Evolutionary conservation across 495 filamentous ascomycete species (phyloP).

Genomic region (Trypethelium eluteriae): DNA sequence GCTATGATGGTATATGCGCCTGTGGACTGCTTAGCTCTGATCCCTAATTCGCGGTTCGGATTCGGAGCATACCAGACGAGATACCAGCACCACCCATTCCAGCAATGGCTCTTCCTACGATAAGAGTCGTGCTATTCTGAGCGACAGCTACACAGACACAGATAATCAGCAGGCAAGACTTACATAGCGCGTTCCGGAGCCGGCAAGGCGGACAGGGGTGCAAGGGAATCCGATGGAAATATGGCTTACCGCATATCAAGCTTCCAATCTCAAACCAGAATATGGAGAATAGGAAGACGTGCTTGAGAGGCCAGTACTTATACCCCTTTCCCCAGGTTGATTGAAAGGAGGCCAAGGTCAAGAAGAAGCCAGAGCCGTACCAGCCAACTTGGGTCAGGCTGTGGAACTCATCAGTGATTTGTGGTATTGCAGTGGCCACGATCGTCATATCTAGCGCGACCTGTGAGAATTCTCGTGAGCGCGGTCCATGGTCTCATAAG

Average conservation of each 20-base stretch:
- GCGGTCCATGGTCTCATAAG: too few relatives aligned
- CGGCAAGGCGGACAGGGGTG: too few relatives aligned
- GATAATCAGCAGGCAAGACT: neutral
- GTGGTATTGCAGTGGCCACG: constrained; percentile 25
- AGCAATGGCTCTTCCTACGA: constrained; percentile 27
- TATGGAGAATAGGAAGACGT: constrained; percentile 25
- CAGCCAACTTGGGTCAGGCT: constrained; percentile 25
- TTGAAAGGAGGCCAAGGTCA: constrained; percentile 28
- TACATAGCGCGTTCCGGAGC: neutral
- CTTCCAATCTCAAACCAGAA: constrained; percentile 30
- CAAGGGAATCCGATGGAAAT: neutral
- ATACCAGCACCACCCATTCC: constrained; percentile 29
- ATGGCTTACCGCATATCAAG: constrained; percentile 26
- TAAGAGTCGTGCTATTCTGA: constrained; percentile 23
- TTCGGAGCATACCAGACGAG: constrained; percentile 21
- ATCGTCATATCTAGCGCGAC: constrained; percentile 20
- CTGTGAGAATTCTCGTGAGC: neutral
- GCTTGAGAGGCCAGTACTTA: constrained; percentile 30
- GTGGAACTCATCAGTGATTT: constrained; percentile 27
- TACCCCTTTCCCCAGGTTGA: constrained; percentile 29
- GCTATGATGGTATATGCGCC: constrained; percentile 31
- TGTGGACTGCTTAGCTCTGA: neutral
- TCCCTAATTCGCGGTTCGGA: neutral
- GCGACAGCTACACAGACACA: constrained; percentile 36
- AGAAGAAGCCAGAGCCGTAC: constrained; percentile 30